Evolutionary conservation across 345 rosid genomes (phyloP), one percentile per base, ranked within the genome.

Genomic region (Erucastrum elatum): DNA sequence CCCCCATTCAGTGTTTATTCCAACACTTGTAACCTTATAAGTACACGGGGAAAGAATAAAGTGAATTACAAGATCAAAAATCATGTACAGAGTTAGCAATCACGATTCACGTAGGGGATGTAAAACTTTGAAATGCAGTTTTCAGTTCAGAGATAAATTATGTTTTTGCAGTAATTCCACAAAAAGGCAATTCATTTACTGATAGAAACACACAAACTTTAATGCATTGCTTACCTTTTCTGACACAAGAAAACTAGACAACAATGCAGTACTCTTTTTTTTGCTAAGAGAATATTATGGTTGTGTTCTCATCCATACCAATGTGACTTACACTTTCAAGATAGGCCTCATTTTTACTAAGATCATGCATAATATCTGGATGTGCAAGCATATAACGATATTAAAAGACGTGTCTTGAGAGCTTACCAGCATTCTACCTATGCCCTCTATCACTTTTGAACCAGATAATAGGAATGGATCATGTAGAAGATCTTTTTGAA

Each of bases 1-100:
- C 8, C 98, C 91, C 97, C 96, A 91, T 83, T 84, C 88, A 29
- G 98, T 94, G 83, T 94, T 92, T 75, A 83, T 90, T 76, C 98
- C 98, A 72, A 94, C 98, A 83, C 94, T 88, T 66, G 97, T 94
- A 67, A 92, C 98, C 98, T 94, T 80, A 35, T 31, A 11, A 65
- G 26, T 53, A 70, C 4, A 41, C 13, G 70, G 66, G 15, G 31
- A 39, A 21, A 66, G 27, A 26, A 62, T 67, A 35, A 70, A 37
- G 30, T n/a, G 41, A 66, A 26, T n/a, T 3, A 26, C 30, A 51
- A 51, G 25, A 51, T 51, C 25, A 15, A 51, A 25, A 51, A 15
- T 6, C 56, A 0, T n/a, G 16, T 49, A 13, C 2, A 49, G 13
- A 44, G n/a, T 10, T 10, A 44, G 51, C 51, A 44, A 44, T 44